Conservation (phyloP, 345 rosid species). For the Euphorbia peplus region DNA sequence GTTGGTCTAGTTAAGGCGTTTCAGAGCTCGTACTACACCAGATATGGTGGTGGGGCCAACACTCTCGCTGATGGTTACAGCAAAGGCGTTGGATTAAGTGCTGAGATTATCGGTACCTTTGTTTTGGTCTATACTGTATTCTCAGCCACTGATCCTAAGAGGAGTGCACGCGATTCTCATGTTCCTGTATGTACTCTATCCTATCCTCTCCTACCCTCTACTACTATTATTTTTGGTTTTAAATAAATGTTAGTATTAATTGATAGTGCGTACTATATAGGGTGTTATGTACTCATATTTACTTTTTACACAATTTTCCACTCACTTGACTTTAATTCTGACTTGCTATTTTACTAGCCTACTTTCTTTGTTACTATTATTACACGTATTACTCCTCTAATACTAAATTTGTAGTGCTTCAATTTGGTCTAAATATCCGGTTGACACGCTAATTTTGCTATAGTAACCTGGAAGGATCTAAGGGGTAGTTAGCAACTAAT, state of each 20-base stretch:
- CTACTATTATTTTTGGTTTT: too few species aligned
- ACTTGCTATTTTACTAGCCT: too few species aligned
- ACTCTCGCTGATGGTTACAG: slow-evolving; percentile 48
- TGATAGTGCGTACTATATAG: neutral
- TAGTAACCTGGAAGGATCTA: too few species aligned
- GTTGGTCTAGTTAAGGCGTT: slow-evolving; percentile 75
- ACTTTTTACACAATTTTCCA: too few species aligned
- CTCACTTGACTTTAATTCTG: too few species aligned
- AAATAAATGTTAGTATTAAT: neutral
- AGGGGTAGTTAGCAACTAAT: too few species aligned
- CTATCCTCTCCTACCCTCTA: neutral
- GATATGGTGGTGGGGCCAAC: slow-evolving; percentile 72
- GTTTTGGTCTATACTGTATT: slow-evolving; percentile 85
- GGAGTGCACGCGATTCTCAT: slow-evolving; percentile 85
- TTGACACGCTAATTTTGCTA: too few species aligned
- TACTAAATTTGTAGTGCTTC: too few species aligned
- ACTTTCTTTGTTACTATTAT: too few species aligned
- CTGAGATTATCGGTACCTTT: slow-evolving; percentile 85
- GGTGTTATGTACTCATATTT: neutral
- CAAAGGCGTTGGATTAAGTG: slow-evolving; percentile 56
- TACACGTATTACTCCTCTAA: too few species aligned
- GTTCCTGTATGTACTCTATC: slow-evolving; percentile 53
- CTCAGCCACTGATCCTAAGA: slow-evolving; percentile 87
- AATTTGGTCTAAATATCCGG: too few species aligned
- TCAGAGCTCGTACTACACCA: slow-evolving; percentile 47